Conservation (phyloP, 2,329 filamentous ascomycete species). For the Coniella vitis region DNA sequence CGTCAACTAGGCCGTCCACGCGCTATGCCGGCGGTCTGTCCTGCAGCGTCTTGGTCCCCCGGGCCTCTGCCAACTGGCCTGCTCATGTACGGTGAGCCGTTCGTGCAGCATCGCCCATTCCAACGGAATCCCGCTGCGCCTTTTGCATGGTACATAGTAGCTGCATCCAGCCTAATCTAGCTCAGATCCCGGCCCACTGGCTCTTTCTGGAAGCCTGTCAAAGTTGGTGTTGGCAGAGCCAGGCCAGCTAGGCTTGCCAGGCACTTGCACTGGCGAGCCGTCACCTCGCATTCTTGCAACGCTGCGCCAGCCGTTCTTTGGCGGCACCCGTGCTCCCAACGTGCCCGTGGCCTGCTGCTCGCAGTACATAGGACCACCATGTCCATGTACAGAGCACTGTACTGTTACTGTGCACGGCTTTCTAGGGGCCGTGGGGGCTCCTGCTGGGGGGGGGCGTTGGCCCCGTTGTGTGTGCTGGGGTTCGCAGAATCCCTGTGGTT, state of each 20-base stretch:
- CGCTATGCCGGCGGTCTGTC: conserved; percentile 1
- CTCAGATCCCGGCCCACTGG: conserved; percentile 12
- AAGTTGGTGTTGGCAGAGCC: conserved; percentile 2
- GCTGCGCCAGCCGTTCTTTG: background rate
- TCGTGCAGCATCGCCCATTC: background rate
- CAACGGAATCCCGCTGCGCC: conserved; percentile 6
- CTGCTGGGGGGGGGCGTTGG: too few relatives aligned
- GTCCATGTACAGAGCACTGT: too few relatives aligned
- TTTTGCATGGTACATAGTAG: conserved; percentile 2
- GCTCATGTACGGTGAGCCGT: background rate
- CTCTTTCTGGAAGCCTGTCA: conserved; percentile 14
- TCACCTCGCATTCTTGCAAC: conserved; percentile 7
- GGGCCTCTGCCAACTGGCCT: background rate
- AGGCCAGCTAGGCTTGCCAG: too few relatives aligned
- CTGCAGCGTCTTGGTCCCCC: background rate
- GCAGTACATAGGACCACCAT: too few relatives aligned
- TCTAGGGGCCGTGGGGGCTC: conserved; percentile 2
- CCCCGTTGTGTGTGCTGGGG: background rate
- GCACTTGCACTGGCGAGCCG: conserved; percentile 9
- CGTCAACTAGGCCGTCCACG: background rate
- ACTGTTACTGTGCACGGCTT: background rate
- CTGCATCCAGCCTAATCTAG: conserved; percentile 10
- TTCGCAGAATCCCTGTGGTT: conserved; percentile 5
- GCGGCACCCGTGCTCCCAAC: too few relatives aligned
- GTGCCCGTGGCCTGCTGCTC: too few relatives aligned